These are phyloP conservation scores for Eutypella sp. DNA, from an alignment of 2,329 filamentous ascomycete genomes.

Conservation along the genomic window DNA sequence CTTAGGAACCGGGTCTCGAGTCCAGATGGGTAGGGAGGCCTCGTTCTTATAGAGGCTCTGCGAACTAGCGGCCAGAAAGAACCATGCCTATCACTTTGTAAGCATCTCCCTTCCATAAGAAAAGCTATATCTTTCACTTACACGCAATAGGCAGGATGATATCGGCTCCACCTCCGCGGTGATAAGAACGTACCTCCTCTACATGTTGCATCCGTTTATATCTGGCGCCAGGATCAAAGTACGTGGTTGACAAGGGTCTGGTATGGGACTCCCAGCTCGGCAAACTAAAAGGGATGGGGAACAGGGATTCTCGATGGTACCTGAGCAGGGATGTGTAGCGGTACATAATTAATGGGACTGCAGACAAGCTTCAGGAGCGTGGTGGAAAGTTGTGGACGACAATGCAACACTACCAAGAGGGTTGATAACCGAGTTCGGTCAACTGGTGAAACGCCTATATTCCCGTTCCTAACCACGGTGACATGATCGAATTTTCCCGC, in stretches of 20 bases:
- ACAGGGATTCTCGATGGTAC: background rate
- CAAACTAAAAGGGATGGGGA: background rate
- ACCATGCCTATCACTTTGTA: no score
- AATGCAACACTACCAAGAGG: background rate
- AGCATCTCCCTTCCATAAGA: background rate
- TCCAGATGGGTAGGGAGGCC: background rate
- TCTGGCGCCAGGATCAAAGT: no score
- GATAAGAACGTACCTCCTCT: background rate
- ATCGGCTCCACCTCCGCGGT: slow-evolving; percentile 18
- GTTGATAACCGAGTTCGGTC: no score
- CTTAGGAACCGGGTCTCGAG: background rate
- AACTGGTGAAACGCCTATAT: no score
- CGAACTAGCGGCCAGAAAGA: no score
- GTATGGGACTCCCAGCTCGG: background rate
- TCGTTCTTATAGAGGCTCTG: background rate
- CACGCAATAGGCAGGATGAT: slow-evolving; percentile 4
- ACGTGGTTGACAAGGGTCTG: background rate
- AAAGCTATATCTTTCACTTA: no score
- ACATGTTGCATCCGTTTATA: background rate
- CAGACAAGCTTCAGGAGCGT: background rate
- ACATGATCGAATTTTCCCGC: no score
- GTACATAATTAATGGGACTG: background rate
- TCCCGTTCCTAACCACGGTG: no score
- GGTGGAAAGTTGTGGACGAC: no score
- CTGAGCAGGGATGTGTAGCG: background rate